These are phyloP conservation scores for Microthlaspi erraticum DNA, from an alignment of 345 rosid species.

Conservation along the genomic window DNA sequence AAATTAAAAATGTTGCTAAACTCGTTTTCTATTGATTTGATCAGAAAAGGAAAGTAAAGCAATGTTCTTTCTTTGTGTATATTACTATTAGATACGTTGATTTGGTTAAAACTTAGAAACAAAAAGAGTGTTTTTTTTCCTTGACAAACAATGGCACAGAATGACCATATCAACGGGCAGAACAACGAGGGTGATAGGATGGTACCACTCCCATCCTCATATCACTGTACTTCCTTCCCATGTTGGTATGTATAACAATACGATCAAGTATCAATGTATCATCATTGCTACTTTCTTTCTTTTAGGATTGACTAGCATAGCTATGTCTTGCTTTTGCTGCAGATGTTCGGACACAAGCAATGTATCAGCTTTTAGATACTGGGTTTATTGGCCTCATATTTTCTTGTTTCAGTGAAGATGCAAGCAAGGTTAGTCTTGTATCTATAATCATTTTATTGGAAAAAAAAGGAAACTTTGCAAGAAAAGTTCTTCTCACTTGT, in stretches of 20 bases:
- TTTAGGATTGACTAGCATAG: slow-evolving; percentile 13
- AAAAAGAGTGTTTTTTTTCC: slow-evolving; percentile 9
- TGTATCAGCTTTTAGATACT: slow-evolving; percentile 96
- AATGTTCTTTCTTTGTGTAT: too few species aligned
- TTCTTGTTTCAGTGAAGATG: slow-evolving; percentile 95
- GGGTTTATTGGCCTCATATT: slow-evolving; percentile 93
- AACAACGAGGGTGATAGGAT: slow-evolving; percentile 95
- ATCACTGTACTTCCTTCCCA: slow-evolving; percentile 98
- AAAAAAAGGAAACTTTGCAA: neutral
- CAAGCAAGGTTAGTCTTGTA: slow-evolving; percentile 63
- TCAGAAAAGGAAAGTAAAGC: too few species aligned
- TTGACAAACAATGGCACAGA: slow-evolving; percentile 64
- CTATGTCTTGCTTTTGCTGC: slow-evolving; percentile 38
- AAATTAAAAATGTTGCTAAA: too few species aligned
- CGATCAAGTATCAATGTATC: too few species aligned
- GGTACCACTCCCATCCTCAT: slow-evolving; percentile 99
- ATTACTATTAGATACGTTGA: neutral
- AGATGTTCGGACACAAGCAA: slow-evolving; percentile 99
- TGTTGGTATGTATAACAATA: slow-evolving; percentile 79
- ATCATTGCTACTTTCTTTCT: too few species aligned
- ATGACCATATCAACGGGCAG: slow-evolving; percentile 79
- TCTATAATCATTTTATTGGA: too few species aligned
- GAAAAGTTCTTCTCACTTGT: neutral
- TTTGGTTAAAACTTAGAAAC: neutral
- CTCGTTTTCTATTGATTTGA: too few species aligned